Evolutionary conservation across 805 yeast genomes (phyloP), one percentile per base, ranked within the genome.

Genomic region (Candida dajiaensis): DNA sequence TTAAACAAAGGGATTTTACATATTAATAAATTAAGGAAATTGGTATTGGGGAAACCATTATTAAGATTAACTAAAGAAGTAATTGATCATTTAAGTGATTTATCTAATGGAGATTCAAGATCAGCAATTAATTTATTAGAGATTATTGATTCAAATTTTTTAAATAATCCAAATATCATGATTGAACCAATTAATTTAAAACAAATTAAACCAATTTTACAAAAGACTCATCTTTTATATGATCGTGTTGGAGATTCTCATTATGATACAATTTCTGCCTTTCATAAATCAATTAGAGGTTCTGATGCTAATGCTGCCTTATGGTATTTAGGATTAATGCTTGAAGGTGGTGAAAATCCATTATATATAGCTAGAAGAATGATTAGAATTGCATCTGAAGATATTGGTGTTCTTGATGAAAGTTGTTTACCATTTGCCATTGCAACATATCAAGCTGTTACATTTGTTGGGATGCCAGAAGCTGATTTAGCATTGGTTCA

Each of bases 361-460:
- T 65, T 89, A 21, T 94, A 85, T 57, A 81, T 94, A 12, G 89
- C 94, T 0, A 72, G 99, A 38, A 70, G 99, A 53, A 85, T 94
- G 95, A 83, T 94, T 5, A 73, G 97, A 4, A 94, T 94, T 19
- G 98, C 99, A 0, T 83, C 94, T 59, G 99, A 94, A 62, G 99
- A 94, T 62, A 71, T 94, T 23, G 99, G 99, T 0, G 67, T 87
- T 2, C 71, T 85, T 4, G 98, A 94, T 63, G 88, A 89, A 43
- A 65, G 85, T 1, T 80, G 95, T 55, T 66, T 94, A 38, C 96
- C 97, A 2, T 83, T 94, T 67, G 94, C 96, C 1, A 74, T 85
- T 3, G 81, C 97, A 0, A 78, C 95, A 0, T 87, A 86, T 62
- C 87, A 88, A 38, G 89, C 97, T 0, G 83, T 87, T 3, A 89